Base-by-base conservation (phyloP, 805 yeast genomes). In the Starmerella bombicola region DNA sequence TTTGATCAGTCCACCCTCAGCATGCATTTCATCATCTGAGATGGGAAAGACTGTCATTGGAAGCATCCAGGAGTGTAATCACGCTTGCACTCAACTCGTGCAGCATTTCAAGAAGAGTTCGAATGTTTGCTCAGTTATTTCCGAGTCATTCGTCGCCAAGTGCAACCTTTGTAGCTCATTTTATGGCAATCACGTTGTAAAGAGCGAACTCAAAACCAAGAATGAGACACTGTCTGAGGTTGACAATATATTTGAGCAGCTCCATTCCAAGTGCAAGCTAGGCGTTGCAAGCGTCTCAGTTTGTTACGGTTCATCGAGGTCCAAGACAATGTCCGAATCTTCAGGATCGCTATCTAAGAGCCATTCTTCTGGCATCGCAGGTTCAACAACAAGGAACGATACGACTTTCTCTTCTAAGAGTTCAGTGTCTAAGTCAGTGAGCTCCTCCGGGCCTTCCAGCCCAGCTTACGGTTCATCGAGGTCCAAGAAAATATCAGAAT, bases 101-200 rank as follows among this genome's bases (percentile, higher is more conserved):
- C 6, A 24, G 8, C 7, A 19, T 9, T 35, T 24, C 17, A 5
- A 18, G 6, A 28, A n/a, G 15, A 23, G 30, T 9, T 8, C 17
- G 8, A 16, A 35, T 22, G 12, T 13, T 9, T 29, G 32, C 32
- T 13, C 18, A 13, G 9, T 26, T 37, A 4, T 30, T 22, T 6
- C 17, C 23, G 5, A 16, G n/a, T 8, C 35, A 6, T 15, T 23
- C 19, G 13, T 30, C 5, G 22, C 28, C 6, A 30, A 6, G 15
- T 37, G 40, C 16, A 22, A 37, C 20, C 34, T 37, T 16, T 37
- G 40, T 20, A 15, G 18, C 6, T 37, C 40, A 5, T 37, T 28
- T 34, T 37, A 37, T 22, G 23, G 30, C 4, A 23, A 37, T 16
- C 5, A 33, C 7, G 28, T 20, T 18, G 32, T 37, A 13, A 17